Evolutionary conservation across 257 asterid genomes (phyloP), one percentile per base, ranked within the genome.

Genomic region (Agastache rugosa): DNA sequence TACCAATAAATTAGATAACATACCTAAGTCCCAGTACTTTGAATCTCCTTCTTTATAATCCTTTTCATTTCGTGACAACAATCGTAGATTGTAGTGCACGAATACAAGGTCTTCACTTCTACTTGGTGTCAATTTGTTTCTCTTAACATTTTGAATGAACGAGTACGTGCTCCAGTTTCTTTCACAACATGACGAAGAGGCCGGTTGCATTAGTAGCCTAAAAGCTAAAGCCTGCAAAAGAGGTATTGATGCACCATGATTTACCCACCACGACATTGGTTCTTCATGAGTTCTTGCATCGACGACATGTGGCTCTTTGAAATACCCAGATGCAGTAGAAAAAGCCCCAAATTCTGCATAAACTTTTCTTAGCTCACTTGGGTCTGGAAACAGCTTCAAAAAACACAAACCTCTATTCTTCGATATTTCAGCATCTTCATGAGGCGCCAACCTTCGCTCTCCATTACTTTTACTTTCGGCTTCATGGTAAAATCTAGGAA

Each of bases 251-350:
- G 35, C 11, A 64, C 39, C 55, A 42, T 42, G 37, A 23, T 42
- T 64, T 20, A 39, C 70, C 70, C 55, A 64, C 55, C 70, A 64
- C 4, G 14, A 64, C 20, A 50, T 4, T 0, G 56, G 56, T 16
- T 50, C 23, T 5, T 45, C 53, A 45, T 45, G 6, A 0, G 3
- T 2, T 2, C 53, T 45, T 45, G 17, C 9, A 35, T 42, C 48
- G 2, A 42, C 11, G 2, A 42, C 48, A 42, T 42, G 2, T 0
- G 48, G 4, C 16, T 11, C 16, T 4, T 2, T 42, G 5, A 42
- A 42, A 42, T 42, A 11, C 2, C 16, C 48, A 11, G 48, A 3
- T 3, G 4, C 16, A 16, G 3, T 2, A 0, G 3, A 11, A 42
- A 42, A 12, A 11, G 48, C 59, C 2, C 25, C 59, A 51, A 0